Evolutionary conservation across 768 basidiomycete genomes (phyloP).

Genomic region (Neoboletus magnificus): DNA sequence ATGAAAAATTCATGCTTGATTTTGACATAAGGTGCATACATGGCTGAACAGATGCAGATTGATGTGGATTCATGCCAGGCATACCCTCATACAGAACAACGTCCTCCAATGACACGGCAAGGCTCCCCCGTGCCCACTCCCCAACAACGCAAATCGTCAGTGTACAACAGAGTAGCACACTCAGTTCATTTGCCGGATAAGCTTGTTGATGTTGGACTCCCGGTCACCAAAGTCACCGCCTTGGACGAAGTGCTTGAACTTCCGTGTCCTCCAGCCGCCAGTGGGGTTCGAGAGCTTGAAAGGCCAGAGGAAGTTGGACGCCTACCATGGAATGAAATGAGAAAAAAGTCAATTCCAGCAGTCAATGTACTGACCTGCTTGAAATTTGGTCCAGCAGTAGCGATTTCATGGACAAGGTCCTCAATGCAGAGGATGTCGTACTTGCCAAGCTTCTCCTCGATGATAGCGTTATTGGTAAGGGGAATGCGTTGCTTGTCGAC

Average conservation of each 20-base stretch:
- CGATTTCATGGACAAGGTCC: constrained; percentile 96
- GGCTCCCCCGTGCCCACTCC: not conserved
- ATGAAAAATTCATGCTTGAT: constrained; percentile 23
- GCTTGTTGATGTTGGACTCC: constrained; percentile 95
- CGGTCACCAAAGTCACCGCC: constrained; percentile 98
- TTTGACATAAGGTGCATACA: constrained; percentile 30
- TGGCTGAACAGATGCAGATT: constrained; percentile 16
- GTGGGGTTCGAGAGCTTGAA: constrained; percentile 99
- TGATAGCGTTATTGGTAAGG: constrained; percentile 88
- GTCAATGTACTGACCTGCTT: constrained; percentile 69
- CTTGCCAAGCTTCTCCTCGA: constrained; percentile 88
- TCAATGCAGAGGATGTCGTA: constrained; percentile 96
- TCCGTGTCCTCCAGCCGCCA: constrained; percentile 96
- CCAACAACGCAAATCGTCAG: constrained; percentile 1
- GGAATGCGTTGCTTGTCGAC: constrained; percentile 97
- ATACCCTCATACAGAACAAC: constrained; percentile 28
- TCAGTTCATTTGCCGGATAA: constrained; percentile 93
- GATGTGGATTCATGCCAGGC: constrained; percentile 30
- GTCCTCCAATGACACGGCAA: constrained; percentile 8
- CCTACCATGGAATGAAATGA: constrained; percentile 37
- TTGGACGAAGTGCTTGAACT: constrained; percentile 96
- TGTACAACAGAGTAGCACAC: constrained; percentile 2
- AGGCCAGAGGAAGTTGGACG: constrained; percentile 97
- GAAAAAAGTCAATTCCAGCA: not conserved
- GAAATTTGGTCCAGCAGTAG: constrained; percentile 96